phyloP scores from a whole-genome alignment of 2,329 filamentous ascomycete species.

The Dothistroma pini region DNA sequence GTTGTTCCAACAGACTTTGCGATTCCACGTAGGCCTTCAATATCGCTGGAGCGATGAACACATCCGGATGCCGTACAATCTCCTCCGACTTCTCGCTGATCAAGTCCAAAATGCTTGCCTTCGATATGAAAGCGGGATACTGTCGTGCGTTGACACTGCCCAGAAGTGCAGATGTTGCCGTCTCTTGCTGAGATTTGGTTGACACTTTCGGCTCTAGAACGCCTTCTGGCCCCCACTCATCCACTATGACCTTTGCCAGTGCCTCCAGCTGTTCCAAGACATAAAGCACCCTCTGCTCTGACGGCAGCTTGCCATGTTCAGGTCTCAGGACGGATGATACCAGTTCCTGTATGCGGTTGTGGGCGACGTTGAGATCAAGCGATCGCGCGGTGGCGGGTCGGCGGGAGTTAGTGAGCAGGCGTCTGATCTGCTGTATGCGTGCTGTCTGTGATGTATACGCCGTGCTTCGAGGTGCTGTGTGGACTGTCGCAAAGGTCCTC shows the following conservation, averaged over 20 bases:
- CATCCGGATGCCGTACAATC: constrained; percentile 68
- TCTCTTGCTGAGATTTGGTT: constrained; percentile 23
- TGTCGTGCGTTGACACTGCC: constrained; percentile 41
- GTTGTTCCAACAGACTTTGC: constrained; percentile 67
- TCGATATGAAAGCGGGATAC: constrained; percentile 33
- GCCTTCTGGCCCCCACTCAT: constrained; percentile 15
- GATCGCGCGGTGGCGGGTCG: constrained; percentile 6
- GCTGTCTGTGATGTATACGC: constrained; percentile 5
- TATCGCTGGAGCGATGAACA: constrained; percentile 73
- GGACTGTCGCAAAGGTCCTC: not conserved
- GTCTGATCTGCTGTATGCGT: constrained; percentile 9
- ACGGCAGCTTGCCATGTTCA: constrained; percentile 23
- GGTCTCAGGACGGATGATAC: constrained; percentile 24
- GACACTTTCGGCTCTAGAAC: not conserved
- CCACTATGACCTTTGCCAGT: constrained; percentile 26
- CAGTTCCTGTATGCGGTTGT: constrained; percentile 31
- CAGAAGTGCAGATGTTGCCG: constrained; percentile 55
- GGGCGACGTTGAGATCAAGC: constrained; percentile 18
- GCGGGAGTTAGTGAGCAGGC: constrained; percentile 1
- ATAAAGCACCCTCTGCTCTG: constrained; percentile 33
- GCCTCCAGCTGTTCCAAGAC: constrained; percentile 33
- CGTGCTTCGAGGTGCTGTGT: not conserved
- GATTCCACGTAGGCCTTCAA: constrained; percentile 72
- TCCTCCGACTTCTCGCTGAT: constrained; percentile 60
- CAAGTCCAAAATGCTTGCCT: constrained; percentile 38